Evolutionary conservation across 768 basidiomycete genomes (phyloP), one percentile per base, ranked within the genome.

Genomic region (Lentinus brumalis): DNA sequence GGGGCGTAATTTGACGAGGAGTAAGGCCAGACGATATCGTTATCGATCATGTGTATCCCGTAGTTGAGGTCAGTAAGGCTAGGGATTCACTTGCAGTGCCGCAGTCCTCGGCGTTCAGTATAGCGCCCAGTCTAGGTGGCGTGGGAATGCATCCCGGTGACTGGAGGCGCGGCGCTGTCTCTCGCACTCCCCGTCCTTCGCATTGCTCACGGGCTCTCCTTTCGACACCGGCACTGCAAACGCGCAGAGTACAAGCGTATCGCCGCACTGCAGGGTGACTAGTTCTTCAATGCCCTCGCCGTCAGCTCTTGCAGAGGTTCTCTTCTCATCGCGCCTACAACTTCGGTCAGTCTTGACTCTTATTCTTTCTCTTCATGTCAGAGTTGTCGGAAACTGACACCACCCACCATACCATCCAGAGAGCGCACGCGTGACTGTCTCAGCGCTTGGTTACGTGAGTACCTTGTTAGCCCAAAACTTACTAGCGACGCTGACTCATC

Each of bases 191-290:
- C 21, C 21, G 21, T 26, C 21, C 21, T 26, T 26, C 21, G 21
- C 21, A 26, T 26, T 26, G 21, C 21, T 26, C 21, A 26, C 77
- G 55, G 85, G 85, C n/a, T 86, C 83, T 0, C 85, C 85, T 0
- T 87, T 80, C 62, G 75, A 76, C 57, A 86, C 85, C 0, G 77
- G 79, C 0, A 26, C 66, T 42, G 59, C 75, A 14, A 83, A 86
- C 57, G 76, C 74, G 0, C 81, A 14, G 62, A 72, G 49, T 73
- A 61, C 67, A 74, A 74, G 55, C 67, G 73, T 1, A 31, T 74
- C 26, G 66, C 72, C 9, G 67, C 73, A 0, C 26, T 74, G 30
- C 65, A 63, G 46, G 73, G 73, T 1, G 73, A 74, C 54, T 29
- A 59, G 8, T 47, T 66, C n/a, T 71, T 72, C 61, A 67, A 73